Base-by-base conservation (phyloP, 805 yeast genomes). In the Ogataea polymorpha region DNA sequence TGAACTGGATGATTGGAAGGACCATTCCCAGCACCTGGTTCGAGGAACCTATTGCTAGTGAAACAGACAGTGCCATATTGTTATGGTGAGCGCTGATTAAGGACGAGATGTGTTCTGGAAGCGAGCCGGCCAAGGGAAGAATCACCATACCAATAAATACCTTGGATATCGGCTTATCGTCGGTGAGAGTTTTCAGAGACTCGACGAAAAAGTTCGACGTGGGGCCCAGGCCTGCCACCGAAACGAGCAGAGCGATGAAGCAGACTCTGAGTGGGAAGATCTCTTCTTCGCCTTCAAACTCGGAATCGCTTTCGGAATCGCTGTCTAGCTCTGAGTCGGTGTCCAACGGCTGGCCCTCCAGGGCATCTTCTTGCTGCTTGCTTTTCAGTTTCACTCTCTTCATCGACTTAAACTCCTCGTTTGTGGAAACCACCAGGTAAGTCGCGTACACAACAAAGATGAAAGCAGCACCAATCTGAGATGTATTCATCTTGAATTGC, bases 1-100 rank as follows among this genome's bases (percentile, higher is more conserved):
- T 45, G 34, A 45, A 45, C 31, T 45, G 49, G 32, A 45, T 45
- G 18, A 45, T 41, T 17, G 49, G 49, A n/a, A 45, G 33, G n/a
- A 45, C 49, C 49, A 45, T 45, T 17, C 49, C 49, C n/a, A 45
- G 32, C 13, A 45, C 49, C 39, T 45, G 49, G 37, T 41, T 45
- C 7, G 49, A 45, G 6, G 49, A 45, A 12, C 49, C 49, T 13
- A 45, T 29, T 9, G 49, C 49, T 17, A 45, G 27, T 31, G 49
- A 45, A 1, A 45, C 49, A 12, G 49, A 45, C 11, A 45, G 44
- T 3, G 49, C 49, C 49, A 45, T 41, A 25, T 45, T 45, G 35
- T 39, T 23, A 37, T 45, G 49, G 29, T 45, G 49, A 4, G 49
- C 49, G 17, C 49, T 45, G 39, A 45, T 45, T 17, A 45, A 23